A percentile compares a stretch with the other conserved stretches of the same genome.
These are phyloP conservation scores for Lactarius evosmus DNA, from an alignment of 768 basidiomycete species.

Conservation along the genomic window DNA sequence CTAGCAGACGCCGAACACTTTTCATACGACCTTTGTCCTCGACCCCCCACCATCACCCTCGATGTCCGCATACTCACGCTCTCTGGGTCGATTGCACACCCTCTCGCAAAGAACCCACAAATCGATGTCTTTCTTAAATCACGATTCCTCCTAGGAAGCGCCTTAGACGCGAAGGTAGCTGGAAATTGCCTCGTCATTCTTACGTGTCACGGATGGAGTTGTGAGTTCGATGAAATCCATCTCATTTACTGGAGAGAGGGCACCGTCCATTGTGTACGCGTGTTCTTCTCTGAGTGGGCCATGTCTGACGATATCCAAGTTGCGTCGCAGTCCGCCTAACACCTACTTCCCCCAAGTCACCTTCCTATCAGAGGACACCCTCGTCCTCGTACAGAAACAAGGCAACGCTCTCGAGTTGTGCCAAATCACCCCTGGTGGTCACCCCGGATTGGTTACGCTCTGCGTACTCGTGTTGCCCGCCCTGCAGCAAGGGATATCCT, in stretches of 20 bases:
- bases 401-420: constrained; percentile 25
- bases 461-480: constrained; percentile 21
- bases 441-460: constrained; percentile 14
- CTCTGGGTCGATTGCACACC: constrained; percentile 18
- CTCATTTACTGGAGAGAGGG: constrained; percentile 23
- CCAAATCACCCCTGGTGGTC: constrained; percentile 6
- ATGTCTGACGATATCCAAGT: constrained; percentile 2
- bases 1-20: constrained; percentile 1
- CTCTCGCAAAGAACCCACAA: constrained; percentile 15
- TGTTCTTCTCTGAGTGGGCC: neutral
- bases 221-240: constrained; percentile 21
- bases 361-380: constrained; percentile 19
- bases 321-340: constrained; percentile 21
- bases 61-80: constrained; percentile 21
- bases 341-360: constrained; percentile 23
- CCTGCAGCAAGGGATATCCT: constrained; percentile 17
- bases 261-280: constrained; percentile 13
- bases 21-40: constrained; percentile 10
- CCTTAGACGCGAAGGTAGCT: constrained; percentile 20
- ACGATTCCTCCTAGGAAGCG: constrained; percentile 17
- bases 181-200: constrained; percentile 19
- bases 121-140: constrained; percentile 23
- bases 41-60: constrained; percentile 13
- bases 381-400: constrained; percentile 19
- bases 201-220: constrained; percentile 22